Evolutionary conservation across 331 rosid genomes (phyloP).

Genomic region (Quercus lobata): DNA sequence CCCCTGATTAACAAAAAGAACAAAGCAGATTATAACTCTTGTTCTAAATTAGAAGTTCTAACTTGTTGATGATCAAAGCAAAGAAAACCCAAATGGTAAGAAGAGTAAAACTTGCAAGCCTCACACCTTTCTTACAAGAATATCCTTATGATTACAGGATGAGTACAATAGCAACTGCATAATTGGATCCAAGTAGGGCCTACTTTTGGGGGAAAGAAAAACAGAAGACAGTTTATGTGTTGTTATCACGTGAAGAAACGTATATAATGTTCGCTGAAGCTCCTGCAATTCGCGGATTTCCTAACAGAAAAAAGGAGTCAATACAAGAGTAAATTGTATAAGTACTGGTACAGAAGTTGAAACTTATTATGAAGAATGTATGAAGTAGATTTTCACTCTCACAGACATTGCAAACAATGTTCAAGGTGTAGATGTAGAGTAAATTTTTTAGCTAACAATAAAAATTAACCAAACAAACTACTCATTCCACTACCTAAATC

Average conservation of each 20-base stretch:
- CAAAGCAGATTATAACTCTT: neutral
- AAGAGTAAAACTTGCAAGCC: slow-evolving; percentile 20
- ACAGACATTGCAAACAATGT: neutral
- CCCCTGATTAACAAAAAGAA: slow-evolving; percentile 46
- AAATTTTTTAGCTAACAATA: neutral
- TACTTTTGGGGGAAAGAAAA: slow-evolving; percentile 78
- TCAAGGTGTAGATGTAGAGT: neutral
- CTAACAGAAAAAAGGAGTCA: slow-evolving; percentile 35
- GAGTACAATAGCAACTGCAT: slow-evolving; percentile 82
- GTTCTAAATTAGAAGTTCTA: slow-evolving; percentile 2
- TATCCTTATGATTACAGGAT: slow-evolving; percentile 84
- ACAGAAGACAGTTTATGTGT: slow-evolving; percentile 74
- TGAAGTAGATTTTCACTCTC: slow-evolving; percentile 3
- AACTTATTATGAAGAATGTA: neutral
- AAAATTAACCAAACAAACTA: neutral
- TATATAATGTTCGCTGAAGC: slow-evolving; percentile 75
- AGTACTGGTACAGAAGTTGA: neutral
- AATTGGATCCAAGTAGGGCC: slow-evolving; percentile 62
- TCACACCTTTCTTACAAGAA: slow-evolving; percentile 81
- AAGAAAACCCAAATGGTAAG: neutral
- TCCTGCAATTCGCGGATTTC: slow-evolving; percentile 97
- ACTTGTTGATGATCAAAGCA: neutral
- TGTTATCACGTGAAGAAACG: slow-evolving; percentile 88
- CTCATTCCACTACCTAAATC: neutral
- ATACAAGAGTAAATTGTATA: neutral